phyloP scores from a whole-genome alignment of 2,329 filamentous ascomycete genomes.

The Sphaerulina populicola region DNA sequence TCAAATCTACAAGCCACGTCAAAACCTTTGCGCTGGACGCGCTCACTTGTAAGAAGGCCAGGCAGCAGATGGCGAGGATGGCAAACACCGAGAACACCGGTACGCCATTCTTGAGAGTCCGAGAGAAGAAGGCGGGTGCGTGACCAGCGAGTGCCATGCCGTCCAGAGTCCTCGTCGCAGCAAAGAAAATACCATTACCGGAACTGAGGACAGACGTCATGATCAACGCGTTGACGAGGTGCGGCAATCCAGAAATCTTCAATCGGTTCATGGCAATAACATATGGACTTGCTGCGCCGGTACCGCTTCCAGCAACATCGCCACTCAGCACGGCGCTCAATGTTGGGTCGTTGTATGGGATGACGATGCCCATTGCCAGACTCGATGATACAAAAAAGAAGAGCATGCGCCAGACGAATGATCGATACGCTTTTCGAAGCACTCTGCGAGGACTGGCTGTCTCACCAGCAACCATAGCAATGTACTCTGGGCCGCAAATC shows the following conservation, averaged over 20 bases:
- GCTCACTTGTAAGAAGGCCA: conserved; percentile 26
- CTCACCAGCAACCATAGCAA: conserved; percentile 58
- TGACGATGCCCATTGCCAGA: conserved; percentile 60
- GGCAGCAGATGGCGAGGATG: conserved; percentile 31
- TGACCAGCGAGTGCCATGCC: conserved; percentile 54
- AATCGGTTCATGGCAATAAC: conserved; percentile 61
- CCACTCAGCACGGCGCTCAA: conserved; percentile 54
- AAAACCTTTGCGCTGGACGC: conserved; percentile 22
- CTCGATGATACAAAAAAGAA: conserved; percentile 68
- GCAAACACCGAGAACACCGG: conserved; percentile 49
- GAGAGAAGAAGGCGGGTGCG: conserved; percentile 46
- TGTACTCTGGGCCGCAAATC: conserved; percentile 59
- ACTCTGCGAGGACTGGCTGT: conserved; percentile 61
- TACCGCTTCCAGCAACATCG: conserved; percentile 40
- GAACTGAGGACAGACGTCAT: conserved; percentile 59
- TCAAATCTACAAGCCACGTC: conserved; percentile 42
- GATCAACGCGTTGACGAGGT: conserved; percentile 64
- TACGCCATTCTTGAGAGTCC: conserved; percentile 51
- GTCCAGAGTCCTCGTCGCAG: conserved; percentile 57
- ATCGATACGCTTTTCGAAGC: conserved; percentile 66
- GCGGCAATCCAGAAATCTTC: conserved; percentile 54
- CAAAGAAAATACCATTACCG: conserved; percentile 59
- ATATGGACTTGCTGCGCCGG: conserved; percentile 58
- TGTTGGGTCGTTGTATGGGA: conserved; percentile 58
- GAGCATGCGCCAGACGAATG: conserved; percentile 68